Evolutionary conservation across 352 stramenopile species (phyloP).

Genomic region (Thraustochytrium sp.): DNA sequence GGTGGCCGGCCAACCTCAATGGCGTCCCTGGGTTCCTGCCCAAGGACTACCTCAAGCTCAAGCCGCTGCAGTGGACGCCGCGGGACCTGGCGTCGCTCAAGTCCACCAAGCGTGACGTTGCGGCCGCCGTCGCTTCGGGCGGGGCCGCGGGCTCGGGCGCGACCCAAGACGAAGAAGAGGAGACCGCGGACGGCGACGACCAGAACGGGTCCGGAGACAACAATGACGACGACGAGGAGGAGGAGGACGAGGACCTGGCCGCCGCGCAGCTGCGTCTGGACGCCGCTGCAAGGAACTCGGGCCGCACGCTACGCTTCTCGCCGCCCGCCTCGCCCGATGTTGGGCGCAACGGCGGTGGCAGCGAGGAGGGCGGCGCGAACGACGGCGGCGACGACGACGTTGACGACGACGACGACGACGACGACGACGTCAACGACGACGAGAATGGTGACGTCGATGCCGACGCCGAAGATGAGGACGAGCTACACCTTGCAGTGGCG

Average conservation of each 20-base stretch:
- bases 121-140: background rate
- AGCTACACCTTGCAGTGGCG: background rate
- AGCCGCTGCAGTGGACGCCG: constrained; percentile 17
- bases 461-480: background rate
- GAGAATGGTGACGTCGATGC: background rate
- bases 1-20: constrained; percentile 17
- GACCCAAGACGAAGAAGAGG: background rate
- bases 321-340: too few relatives aligned
- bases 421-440: background rate
- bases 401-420: background rate
- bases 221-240: background rate
- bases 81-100: background rate
- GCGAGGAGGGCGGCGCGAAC: background rate
- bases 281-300: too few relatives aligned
- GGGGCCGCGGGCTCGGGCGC: background rate
- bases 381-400: background rate
- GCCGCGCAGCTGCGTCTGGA: background rate
- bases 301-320: too few relatives aligned
- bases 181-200: background rate
- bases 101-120: background rate
- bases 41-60: constrained; percentile 36
- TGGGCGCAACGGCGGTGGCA: too few relatives aligned
- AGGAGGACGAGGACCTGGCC: background rate
- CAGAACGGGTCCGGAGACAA: background rate
- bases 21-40: constrained; percentile 21